phyloP scores from a whole-genome alignment of 495 filamentous ascomycete genomes.

The Aspergillus taichungensis region DNA sequence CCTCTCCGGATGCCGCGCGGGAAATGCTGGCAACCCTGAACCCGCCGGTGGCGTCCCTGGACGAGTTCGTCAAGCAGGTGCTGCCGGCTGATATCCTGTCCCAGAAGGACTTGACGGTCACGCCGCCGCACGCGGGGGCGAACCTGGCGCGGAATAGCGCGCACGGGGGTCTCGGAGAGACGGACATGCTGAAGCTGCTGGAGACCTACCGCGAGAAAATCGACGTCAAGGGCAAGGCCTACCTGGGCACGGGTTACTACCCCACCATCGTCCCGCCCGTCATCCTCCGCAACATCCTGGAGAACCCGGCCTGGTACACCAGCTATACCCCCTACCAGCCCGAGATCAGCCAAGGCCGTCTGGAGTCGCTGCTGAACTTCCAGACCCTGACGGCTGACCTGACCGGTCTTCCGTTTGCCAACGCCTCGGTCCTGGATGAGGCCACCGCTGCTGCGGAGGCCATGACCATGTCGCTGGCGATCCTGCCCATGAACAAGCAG shows the following conservation, averaged over 20 bases:
- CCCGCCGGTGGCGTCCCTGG: slow-evolving; percentile 63
- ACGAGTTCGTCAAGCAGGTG: slow-evolving; percentile 85
- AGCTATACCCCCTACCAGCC: slow-evolving; percentile 98
- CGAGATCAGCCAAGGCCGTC: slow-evolving; percentile 90
- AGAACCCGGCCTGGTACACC: slow-evolving; percentile 96
- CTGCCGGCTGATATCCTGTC: slow-evolving; percentile 79
- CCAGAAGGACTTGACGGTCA: slow-evolving; percentile 42
- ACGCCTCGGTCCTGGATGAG: slow-evolving; percentile 91
- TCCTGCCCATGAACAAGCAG: slow-evolving; percentile 60
- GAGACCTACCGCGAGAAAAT: slow-evolving; percentile 56
- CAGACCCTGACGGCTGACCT: slow-evolving; percentile 91
- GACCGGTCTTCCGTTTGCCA: slow-evolving; percentile 81
- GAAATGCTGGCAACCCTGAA: slow-evolving; percentile 78
- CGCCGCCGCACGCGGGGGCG: slow-evolving; percentile 28
- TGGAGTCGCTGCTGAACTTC: slow-evolving; percentile 94
- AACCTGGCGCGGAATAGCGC: slow-evolving; percentile 36
- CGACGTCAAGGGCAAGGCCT: slow-evolving; percentile 47
- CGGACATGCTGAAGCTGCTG: slow-evolving; percentile 54
- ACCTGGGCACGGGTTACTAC: slow-evolving; percentile 86
- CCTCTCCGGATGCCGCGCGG: slow-evolving; percentile 58
- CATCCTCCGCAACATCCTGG: slow-evolving; percentile 88
- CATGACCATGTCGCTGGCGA: slow-evolving; percentile 88
- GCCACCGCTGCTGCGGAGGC: slow-evolving; percentile 92
- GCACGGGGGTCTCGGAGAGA: slow-evolving; percentile 55
- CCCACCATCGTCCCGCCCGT: slow-evolving; percentile 81